Evolutionary conservation across 495 filamentous ascomycete species (phyloP), one percentile per base, ranked within the genome.

Genomic region (Penicillium steckii): DNA sequence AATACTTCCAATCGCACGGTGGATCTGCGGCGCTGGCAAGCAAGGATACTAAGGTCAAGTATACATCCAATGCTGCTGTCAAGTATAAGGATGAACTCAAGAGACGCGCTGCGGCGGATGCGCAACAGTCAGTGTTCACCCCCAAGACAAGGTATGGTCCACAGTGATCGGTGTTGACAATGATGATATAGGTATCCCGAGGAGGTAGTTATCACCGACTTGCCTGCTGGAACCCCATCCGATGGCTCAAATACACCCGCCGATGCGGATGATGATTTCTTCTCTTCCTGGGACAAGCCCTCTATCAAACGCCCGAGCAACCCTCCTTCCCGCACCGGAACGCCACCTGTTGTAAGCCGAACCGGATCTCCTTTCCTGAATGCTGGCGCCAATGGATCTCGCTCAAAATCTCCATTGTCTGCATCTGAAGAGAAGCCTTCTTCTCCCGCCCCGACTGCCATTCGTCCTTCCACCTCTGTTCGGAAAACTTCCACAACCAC

Each of bases 251-350:
- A 74, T 61, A 91, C 90, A 17, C 88, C 89, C 32, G 79, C 86
- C 46, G 93, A 97, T 52, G 71, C 77, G 21, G 90, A 88, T 8
- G 91, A 95, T 56, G 93, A 97, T 68, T 98, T 97, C 80, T 98
- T 97, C 77, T 95, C 93, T 8, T 95, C 91, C 0, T 98, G 93
- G 92, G 95, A 97, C 67, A 96, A 96, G 72, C 94, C 94, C 3
- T 82, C 91, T 3, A 96, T 98, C 75, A 98, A 97, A 76, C 88
- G 92, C 50, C 95, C 92, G 8, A 96, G 89, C 59, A 94, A 95
- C 53, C 94, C 94, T 23, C 84, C 93, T 25, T 96, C 93, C 26
- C 87, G 94, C 64, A 94, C 90, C 29, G 85, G 85, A 27, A 97
- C 94, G 4, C 90, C 90, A 15, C 91, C 93, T 4, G 83, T 91